Conservation (phyloP, 2,329 filamentous ascomycete species). For the Verticillium albo-atrum region DNA sequence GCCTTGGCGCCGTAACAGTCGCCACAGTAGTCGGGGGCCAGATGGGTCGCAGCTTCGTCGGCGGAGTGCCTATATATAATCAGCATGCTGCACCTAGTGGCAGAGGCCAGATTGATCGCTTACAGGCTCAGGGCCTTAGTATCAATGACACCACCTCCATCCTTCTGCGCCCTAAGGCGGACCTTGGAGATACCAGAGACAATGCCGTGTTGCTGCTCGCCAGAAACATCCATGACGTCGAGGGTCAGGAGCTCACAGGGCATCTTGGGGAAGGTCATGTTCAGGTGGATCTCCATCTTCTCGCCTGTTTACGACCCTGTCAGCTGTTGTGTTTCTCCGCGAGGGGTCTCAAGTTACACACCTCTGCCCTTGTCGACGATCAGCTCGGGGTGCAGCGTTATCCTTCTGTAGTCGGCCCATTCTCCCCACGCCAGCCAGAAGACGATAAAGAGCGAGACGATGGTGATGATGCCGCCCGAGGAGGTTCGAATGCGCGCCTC, state of each 20-base stretch:
- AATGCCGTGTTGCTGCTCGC: conserved; percentile 92
- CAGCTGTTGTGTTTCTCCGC: background rate
- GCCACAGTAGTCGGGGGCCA: conserved; percentile 90
- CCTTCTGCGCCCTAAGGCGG: conserved; percentile 64
- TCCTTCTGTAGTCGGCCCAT: conserved; percentile 87
- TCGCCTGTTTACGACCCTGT: conserved; percentile 55
- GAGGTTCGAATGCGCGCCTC: conserved; percentile 95
- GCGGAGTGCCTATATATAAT: conserved; percentile 51
- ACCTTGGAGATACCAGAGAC: conserved; percentile 92
- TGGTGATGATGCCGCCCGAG: conserved; percentile 91
- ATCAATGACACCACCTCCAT: conserved; percentile 76
- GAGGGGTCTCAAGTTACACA: conserved; percentile 30
- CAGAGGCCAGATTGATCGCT: too few relatives aligned
- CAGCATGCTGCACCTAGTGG: too few relatives aligned
- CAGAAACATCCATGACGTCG: conserved; percentile 98
- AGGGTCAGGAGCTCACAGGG: conserved; percentile 94
- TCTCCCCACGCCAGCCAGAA: conserved; percentile 89
- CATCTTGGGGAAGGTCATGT: conserved; percentile 89
- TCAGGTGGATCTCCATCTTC: conserved; percentile 98
- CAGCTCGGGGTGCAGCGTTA: conserved; percentile 85
- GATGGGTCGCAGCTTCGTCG: conserved; percentile 67
- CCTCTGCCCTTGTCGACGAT: conserved; percentile 96
- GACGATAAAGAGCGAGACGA: conserved; percentile 82
- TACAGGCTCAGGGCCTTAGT: conserved; percentile 63
- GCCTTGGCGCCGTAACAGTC: conserved; percentile 82